Evolutionary conservation across 257 asterid species (phyloP).

Genomic region (Salvia miltiorrhiza): DNA sequence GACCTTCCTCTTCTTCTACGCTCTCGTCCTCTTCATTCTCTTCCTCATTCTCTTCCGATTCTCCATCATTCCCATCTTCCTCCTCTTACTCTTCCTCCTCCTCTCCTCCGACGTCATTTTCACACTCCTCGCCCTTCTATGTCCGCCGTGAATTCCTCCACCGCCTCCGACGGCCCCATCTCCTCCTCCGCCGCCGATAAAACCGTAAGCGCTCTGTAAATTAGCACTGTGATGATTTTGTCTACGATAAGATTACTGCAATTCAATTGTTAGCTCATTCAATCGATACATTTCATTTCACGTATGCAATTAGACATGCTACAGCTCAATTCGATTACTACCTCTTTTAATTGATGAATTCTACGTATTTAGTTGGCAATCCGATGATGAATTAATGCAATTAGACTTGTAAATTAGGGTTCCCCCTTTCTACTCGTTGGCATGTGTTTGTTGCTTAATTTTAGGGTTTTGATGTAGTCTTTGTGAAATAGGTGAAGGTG

Average conservation of each 20-base stretch:
- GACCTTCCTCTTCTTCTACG: slow-evolving; percentile 26
- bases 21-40: slow-evolving; percentile 24
- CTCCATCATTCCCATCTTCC: slow-evolving; percentile 27
- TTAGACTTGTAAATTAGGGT: neutral
- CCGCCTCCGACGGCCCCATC: neutral
- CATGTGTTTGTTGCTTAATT: neutral
- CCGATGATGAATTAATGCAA: neutral
- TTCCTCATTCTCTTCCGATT: slow-evolving; percentile 34
- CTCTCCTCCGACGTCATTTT: slow-evolving; percentile 44
- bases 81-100: slow-evolving; percentile 30
- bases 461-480: neutral
- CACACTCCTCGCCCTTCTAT: slow-evolving; percentile 32
- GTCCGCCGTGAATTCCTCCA: slow-evolving; percentile 34
- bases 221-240: neutral
- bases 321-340: neutral
- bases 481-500: slow-evolving; percentile 53
- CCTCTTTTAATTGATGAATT: neutral
- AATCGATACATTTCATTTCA: neutral
- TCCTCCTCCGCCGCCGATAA: slow-evolving; percentile 30
- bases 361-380: neutral
- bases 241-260: neutral
- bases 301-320: neutral
- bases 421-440: neutral
- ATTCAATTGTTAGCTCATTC: neutral
- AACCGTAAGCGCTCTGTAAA: slow-evolving; percentile 42